Base-by-base conservation (phyloP, 75 land plant genomes). In the Gnetum montanum region DNA sequence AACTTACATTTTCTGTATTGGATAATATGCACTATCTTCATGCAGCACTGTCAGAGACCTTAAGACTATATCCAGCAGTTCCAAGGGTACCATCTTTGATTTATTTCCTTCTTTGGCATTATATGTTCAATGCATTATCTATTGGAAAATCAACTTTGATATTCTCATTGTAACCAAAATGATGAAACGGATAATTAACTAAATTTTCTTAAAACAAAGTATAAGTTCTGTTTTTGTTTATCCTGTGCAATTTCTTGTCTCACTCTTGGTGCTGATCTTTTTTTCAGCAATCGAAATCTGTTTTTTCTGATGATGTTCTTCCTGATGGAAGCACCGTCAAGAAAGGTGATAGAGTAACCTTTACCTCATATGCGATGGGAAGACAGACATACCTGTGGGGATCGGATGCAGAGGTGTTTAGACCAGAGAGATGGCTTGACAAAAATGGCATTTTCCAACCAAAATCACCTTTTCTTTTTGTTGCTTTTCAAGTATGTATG, bases 21-120 rank as follows among this genome's bases (percentile, higher is more conserved):
- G 62, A 67, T 46, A 73, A 68, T 23, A 73, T 77, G 74, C 87
- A 83, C 11, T 91, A 84, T 61, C 74, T 91, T 34, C 97, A 91
- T 24, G 97, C 97, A 26, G 64, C 85, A 2, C 26, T 88, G 23
- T 58, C 75, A 23, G 97, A 91, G 68, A 84, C 97, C 8, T 59
- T 87, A 10, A 70, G 96, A 24, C 72, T 90, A 0, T 78, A 80
- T 43, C 97, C 94, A 54, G 75, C 85, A 10, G 94, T 88, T 46
- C 94, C 97, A 19, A 19, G 59, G 71, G 91, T 80, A 79, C 34
- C 69, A 59, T n/a, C 6, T n/a, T 35, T 35, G 18, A 5, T 7
- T 54, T 3, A 20, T 5, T 16, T 57, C 25, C n/a, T n/a, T n/a
- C n/a, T n/a, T n/a, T n/a, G n/a, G n/a, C n/a, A n/a, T n/a, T n/a